Evolutionary conservation across 768 basidiomycete species (phyloP).

Genomic region (Kondoa malvinella): DNA sequence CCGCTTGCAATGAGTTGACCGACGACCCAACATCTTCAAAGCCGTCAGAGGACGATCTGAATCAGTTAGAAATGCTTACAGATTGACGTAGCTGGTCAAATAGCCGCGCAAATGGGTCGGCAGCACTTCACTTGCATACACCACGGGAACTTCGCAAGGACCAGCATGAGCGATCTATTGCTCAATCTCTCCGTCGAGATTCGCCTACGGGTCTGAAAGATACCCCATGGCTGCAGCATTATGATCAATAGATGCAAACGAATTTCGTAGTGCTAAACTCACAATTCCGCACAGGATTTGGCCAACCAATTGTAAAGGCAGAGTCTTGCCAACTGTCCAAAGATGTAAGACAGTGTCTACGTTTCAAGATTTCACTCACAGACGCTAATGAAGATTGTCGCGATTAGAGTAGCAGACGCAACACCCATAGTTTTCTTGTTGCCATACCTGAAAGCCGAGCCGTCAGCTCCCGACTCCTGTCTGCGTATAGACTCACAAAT

Average conservation of each 20-base stretch:
- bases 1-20: slow-evolving; percentile 18
- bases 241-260: too few relatives aligned
- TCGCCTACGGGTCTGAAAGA: slow-evolving; percentile 11
- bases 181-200: background rate
- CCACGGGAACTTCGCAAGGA: slow-evolving; percentile 8
- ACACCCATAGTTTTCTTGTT: slow-evolving; percentile 30
- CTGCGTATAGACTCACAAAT: background rate
- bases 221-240: slow-evolving; percentile 26
- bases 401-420: slow-evolving; percentile 20
- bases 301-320: slow-evolving; percentile 19
- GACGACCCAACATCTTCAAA: slow-evolving; percentile 25
- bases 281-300: slow-evolving; percentile 29
- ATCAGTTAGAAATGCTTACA: slow-evolving; percentile 17
- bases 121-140: slow-evolving; percentile 29
- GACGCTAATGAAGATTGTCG: slow-evolving; percentile 27
- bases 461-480: too few relatives aligned
- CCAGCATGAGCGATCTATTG: background rate
- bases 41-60: background rate
- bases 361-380: slow-evolving; percentile 23
- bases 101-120: slow-evolving; percentile 29
- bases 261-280: slow-evolving; percentile 28
- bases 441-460: slow-evolving; percentile 29
- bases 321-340: background rate
- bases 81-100: slow-evolving; percentile 30
- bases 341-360: too few relatives aligned